Percentiles rank a stretch among this genome's conserved stretches.
Evolutionary conservation across 2,329 filamentous ascomycete genomes (phyloP).

Genomic region (Allantophomopsis lycopodina): DNA sequence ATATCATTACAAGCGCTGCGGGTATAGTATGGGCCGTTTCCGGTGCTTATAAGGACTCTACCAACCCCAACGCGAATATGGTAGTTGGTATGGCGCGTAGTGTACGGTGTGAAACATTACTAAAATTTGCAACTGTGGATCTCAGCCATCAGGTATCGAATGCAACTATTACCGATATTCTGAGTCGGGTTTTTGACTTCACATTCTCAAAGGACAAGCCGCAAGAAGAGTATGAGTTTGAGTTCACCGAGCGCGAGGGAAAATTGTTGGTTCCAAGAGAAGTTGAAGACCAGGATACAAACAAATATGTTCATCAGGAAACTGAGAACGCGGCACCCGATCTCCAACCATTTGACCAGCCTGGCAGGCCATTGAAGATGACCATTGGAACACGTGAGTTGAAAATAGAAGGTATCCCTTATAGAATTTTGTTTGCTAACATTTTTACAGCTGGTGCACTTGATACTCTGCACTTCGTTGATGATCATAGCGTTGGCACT

Average conservation of each 20-base stretch:
- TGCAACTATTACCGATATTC: slow-evolving; percentile 8
- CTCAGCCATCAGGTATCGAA: slow-evolving; percentile 19
- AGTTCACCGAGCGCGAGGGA: slow-evolving; percentile 11
- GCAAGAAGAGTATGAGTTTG: slow-evolving; percentile 10
- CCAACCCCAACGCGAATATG: slow-evolving; percentile 11
- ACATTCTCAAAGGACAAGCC: slow-evolving; percentile 4
- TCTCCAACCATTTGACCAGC: slow-evolving; percentile 23
- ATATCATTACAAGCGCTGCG: slow-evolving; percentile 21
- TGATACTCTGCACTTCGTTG: slow-evolving; percentile 13
- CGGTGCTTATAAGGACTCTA: slow-evolving; percentile 23
- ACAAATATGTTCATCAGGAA: slow-evolving; percentile 27
- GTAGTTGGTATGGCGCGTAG: slow-evolving; percentile 14
- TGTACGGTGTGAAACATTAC: slow-evolving; percentile 12
- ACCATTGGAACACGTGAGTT: slow-evolving; percentile 7
- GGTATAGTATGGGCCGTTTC: slow-evolving; percentile 33
- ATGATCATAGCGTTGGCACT: slow-evolving; percentile 11
- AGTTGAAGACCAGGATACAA: slow-evolving; percentile 19
- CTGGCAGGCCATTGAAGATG: slow-evolving; percentile 10
- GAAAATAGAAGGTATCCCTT: no score
- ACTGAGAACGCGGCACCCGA: slow-evolving; percentile 24
- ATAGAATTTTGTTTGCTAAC: no score
- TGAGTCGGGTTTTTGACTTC: slow-evolving; percentile 7
- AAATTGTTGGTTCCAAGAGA: slow-evolving; percentile 14
- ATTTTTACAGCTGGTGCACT: slow-evolving; percentile 6
- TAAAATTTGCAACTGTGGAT: slow-evolving; percentile 13